phyloP scores from a whole-genome alignment of 1,284 basidiomycete genomes.

The Albatrellus sp. region DNA sequence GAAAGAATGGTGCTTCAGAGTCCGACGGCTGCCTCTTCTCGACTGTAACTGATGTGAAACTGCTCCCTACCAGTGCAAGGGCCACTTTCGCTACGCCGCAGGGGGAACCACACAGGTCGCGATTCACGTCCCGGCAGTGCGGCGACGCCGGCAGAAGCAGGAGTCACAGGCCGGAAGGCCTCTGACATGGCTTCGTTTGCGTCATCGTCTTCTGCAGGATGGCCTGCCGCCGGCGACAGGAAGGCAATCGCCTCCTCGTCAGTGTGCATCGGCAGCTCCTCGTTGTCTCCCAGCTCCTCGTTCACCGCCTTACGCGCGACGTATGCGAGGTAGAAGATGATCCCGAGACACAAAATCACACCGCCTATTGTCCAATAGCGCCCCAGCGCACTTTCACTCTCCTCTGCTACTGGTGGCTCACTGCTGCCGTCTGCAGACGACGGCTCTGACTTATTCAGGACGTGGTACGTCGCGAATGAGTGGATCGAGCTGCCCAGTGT shows the following conservation, averaged over 20 bases:
- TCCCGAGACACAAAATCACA: conserved; percentile 58
- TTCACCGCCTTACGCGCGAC: conserved; percentile 75
- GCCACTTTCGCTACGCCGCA: background rate
- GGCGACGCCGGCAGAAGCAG: conserved; percentile 4
- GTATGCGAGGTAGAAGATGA: conserved; percentile 70
- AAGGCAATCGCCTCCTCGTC: conserved; percentile 24
- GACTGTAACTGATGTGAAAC: background rate
- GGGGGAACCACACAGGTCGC: background rate
- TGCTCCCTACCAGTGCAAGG: background rate
- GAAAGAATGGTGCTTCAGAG: background rate
- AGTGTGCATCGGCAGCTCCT: conserved; percentile 20
- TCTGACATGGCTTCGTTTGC: conserved; percentile 20
- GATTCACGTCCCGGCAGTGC: background rate
- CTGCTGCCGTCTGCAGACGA: conserved; percentile 11
- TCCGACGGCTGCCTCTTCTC: conserved; percentile 7
- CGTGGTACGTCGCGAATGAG: conserved; percentile 64
- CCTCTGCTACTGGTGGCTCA: conserved; percentile 20
- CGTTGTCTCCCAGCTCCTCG: conserved; percentile 54
- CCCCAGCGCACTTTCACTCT: conserved; percentile 36
- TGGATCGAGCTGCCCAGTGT: conserved; percentile 73
- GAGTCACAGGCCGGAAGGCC: conserved; percentile 20
- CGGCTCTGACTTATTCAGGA: conserved; percentile 11
- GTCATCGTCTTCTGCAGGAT: conserved; percentile 8
- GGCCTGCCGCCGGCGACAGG: conserved; percentile 19
- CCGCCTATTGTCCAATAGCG: conserved; percentile 60